Evolutionary conservation across 2,329 filamentous ascomycete species (phyloP).

Genomic region (Phialocephala sp.): DNA sequence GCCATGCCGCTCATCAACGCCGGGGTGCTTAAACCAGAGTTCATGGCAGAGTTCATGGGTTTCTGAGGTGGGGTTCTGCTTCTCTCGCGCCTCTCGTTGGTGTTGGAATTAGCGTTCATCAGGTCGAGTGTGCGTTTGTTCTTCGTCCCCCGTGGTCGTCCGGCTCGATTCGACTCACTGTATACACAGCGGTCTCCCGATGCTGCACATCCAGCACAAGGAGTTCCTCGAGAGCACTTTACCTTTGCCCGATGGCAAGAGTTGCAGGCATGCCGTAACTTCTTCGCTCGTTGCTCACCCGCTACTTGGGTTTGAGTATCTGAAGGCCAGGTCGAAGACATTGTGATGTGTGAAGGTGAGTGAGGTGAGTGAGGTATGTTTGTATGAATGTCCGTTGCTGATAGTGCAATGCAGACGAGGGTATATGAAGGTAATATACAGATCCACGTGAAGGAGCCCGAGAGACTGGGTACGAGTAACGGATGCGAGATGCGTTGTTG

Average conservation of each 20-base stretch:
- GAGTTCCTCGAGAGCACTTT: conserved; percentile 9
- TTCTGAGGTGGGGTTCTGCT: background rate
- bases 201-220: conserved; percentile 4
- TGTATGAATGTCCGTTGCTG: background rate
- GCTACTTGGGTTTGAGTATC: background rate
- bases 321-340: background rate
- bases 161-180: conserved; percentile 5
- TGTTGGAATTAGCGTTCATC: background rate
- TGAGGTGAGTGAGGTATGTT: background rate
- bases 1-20: background rate
- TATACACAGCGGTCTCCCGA: conserved; percentile 7
- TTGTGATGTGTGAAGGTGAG: background rate
- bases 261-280: conserved; percentile 8
- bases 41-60: conserved; percentile 6
- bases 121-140: conserved; percentile 1
- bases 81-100: background rate
- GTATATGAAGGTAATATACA: conserved; percentile 4
- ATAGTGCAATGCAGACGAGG: background rate
- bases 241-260: conserved; percentile 4
- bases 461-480: conserved; percentile 3
- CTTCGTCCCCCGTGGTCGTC: conserved; percentile 1
- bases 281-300: conserved; percentile 1
- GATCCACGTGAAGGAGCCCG: conserved; percentile 1
- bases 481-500: background rate
- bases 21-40: background rate